Percentiles rank a stretch among this genome's conserved stretches.
Evolutionary conservation across 805 yeast genomes (phyloP).

Genomic region (Saccharomycopsis microspora): DNA sequence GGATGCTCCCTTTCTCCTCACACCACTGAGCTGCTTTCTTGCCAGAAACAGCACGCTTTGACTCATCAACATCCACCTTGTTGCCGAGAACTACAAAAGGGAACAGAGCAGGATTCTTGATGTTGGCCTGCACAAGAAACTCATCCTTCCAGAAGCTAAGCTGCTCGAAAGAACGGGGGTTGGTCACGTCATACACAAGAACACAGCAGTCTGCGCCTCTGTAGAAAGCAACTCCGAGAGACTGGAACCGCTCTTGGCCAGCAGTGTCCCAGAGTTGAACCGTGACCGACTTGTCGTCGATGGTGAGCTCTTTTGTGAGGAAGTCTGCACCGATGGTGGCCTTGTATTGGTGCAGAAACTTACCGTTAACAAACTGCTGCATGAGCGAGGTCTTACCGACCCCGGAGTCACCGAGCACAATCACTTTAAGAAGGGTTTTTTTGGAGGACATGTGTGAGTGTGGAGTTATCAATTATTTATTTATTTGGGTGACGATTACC

Average conservation of each 20-base stretch:
- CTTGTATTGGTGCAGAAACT: constrained; percentile 90
- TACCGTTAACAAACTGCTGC: constrained; percentile 95
- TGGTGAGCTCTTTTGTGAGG: constrained; percentile 75
- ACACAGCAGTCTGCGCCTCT: constrained; percentile 98
- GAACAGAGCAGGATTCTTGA: constrained; percentile 86
- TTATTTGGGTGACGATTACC: no score
- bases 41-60: constrained; percentile 58
- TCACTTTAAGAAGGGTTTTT: constrained; percentile 76
- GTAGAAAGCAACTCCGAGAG: constrained; percentile 92
- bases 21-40: constrained; percentile 54
- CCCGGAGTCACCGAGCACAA: constrained; percentile 92
- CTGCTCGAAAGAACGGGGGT: constrained; percentile 84
- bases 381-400: constrained; percentile 95
- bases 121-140: constrained; percentile 86
- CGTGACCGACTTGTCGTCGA: constrained; percentile 58
- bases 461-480: no score
- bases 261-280: constrained; percentile 96
- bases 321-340: constrained; percentile 98
- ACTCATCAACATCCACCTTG: constrained; percentile 89
- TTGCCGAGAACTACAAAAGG: constrained; percentile 94
- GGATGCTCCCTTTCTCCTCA: constrained; percentile 62
- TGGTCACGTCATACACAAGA: constrained; percentile 89
- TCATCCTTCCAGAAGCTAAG: constrained; percentile 92
- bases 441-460: constrained; percentile 25
- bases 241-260: constrained; percentile 96